Evolutionary conservation across 441 rosid genomes (phyloP), one percentile per base, ranked within the genome.

Genomic region (Corymbia citriodora): DNA sequence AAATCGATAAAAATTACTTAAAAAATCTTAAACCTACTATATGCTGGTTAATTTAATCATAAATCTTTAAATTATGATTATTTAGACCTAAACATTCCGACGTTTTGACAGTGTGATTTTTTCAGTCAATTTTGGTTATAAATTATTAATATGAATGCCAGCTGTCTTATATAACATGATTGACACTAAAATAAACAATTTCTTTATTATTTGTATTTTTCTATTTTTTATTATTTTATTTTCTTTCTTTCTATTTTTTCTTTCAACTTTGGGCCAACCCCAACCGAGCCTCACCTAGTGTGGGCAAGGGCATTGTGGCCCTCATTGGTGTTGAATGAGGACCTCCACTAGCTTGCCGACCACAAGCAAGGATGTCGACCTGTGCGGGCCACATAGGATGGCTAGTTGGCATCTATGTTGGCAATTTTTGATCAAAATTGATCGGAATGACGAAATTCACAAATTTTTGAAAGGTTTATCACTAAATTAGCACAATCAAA

Each of bases 191-290:
- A n/a, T 65, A 19, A 6, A 29, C 1, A 31, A 65, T 15, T 63
- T 63, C 14, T 63, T 31, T n/a, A 29, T n/a, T 33, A 33, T 33
- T 2, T 33, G 2, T 33, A 33, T 68, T 0, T n/a, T 68, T n/a
- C 15, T 55, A 55, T n/a, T 15, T 65, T 14, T 63, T 63, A 14
- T 29, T 29, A 5, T 65, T 55, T 55, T n/a, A n/a, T n/a, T 31
- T 31, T 8, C 3, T 68, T n/a, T 4, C 19, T 16, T 68, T n/a
- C 1, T 31, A 19, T 31, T 65, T n/a, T 29, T 63, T 31, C 31
- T 1, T 7, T 11, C 40, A 68, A 31, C 40, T 68, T 0, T 4
- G 0, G 0, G 40, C 0, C 4, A 1, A 19, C 1, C 0, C 19
- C 74, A 10, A n/a, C 36, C 36, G 4, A 65, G 9, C 33, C 72